Conservation (phyloP, 495 filamentous ascomycete genomes). For the Trypethelium eluteriae region DNA sequence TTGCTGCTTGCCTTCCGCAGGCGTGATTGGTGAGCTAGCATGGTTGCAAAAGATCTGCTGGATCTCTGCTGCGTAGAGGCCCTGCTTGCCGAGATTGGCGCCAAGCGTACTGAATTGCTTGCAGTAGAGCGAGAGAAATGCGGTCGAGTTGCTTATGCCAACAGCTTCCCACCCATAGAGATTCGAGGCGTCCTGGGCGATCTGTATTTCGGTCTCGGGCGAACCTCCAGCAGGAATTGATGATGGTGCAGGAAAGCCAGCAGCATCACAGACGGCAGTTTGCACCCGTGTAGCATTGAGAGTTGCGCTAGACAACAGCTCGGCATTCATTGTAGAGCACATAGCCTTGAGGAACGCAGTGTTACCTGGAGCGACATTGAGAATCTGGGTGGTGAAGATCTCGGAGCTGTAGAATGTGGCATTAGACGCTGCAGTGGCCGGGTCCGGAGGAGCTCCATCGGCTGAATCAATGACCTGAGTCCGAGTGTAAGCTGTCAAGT, state of each 20-base stretch:
- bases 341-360: background rate
- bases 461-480: background rate
- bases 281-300: background rate
- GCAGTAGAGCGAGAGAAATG: background rate
- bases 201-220: background rate
- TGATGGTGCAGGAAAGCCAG: background rate
- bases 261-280: background rate
- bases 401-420: background rate
- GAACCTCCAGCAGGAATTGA: background rate
- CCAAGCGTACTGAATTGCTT: background rate
- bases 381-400: background rate
- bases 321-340: background rate
- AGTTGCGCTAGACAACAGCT: background rate
- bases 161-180: constrained; percentile 5
- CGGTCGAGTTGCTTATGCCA: background rate
- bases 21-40: background rate
- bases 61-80: background rate
- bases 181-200: background rate
- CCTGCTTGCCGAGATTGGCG: background rate
- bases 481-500: background rate
- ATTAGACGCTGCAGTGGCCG: background rate
- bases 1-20: background rate
- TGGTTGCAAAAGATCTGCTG: background rate
- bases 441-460: background rate
- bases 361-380: background rate